A percentile compares a stretch with the other conserved stretches of the same genome.
Evolutionary conservation across 129 eudicot genomes (phyloP).

Genomic region (Helichrysum umbraculigerum): DNA sequence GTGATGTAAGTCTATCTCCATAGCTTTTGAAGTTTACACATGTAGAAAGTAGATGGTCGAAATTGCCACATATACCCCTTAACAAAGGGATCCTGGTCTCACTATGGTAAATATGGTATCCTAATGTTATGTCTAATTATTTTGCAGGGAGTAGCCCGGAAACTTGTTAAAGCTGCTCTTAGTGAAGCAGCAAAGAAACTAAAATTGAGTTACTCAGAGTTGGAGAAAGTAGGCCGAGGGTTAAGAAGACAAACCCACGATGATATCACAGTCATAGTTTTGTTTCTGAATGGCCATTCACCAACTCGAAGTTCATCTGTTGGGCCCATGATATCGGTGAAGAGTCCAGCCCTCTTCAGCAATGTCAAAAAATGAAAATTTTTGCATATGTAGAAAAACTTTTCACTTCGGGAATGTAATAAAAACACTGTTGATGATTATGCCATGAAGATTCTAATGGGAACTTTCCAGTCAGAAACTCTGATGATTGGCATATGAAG

Average conservation of each 20-base stretch:
- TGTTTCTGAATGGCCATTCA: conserved; percentile 55
- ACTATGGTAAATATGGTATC: background rate
- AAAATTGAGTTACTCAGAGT: conserved; percentile 72
- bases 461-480: conserved; percentile 22
- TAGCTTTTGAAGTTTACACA: background rate
- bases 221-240: conserved; percentile 57
- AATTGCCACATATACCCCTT: background rate
- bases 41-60: background rate
- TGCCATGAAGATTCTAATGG: conserved; percentile 44
- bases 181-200: conserved; percentile 64
- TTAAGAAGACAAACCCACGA: conserved; percentile 71
- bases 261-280: conserved; percentile 73
- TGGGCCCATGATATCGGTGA: conserved; percentile 49
- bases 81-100: background rate
- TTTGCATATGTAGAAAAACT: conserved; percentile 2
- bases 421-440: conserved; percentile 52
- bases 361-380: conserved; percentile 6
- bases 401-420: conserved; percentile 7
- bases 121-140: background rate
- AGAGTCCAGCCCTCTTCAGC: conserved; percentile 15
- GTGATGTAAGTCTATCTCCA: conserved; percentile 42
- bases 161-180: conserved; percentile 65
- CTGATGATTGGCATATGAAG: conserved; percentile 58
- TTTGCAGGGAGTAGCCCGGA: conserved; percentile 71
- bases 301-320: conserved; percentile 40